Evolutionary conservation across 495 filamentous ascomycete species (phyloP), one percentile per base, ranked within the genome.

Genomic region (Podospora fimiseda): DNA sequence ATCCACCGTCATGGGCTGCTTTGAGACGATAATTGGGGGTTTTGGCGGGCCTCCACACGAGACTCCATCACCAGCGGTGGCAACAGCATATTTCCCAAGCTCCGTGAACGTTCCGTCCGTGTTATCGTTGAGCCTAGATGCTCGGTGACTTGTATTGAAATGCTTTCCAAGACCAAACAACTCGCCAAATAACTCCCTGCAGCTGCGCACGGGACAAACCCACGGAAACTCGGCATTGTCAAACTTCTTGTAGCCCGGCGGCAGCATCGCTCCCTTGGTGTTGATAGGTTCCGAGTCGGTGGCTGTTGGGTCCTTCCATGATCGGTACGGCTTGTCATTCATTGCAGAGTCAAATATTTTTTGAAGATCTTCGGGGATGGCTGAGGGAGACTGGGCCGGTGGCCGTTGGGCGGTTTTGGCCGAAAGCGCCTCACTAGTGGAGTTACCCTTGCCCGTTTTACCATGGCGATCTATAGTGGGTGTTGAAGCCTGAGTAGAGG

Each of bases 131-230:
- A 60, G 38, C 24, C 60, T 52, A 39, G 45, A 39, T 1, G 52
- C 55, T 13, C 56, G 58, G 33, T 65, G 60, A 57, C 62, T 9
- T 16, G 62, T 59, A 45, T 50, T 52, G 40, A 63, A 69, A 18
- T 69, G 66, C 33, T 43, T 51, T 7, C 58, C 58, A 11, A 69
- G 36, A 7, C 64, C 59, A 0, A 13, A 4, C 1, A 69, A 44
- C 5, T 27, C 55, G 2, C 53, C 21, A 27, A 63, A 57, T 21
- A 60, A 3, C 19, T 40, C 44, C 15, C 64, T 50, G 43, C 66
- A 69, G 4, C 53, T 57, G n/a, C 66, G 53, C 3, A 67, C 38
- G 2, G 64, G 64, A 42, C 66, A 69, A 9, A 67, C 55, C 66
- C 66, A 69, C 0, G 59, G 62, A 30, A 51, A 53, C 0, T 52